These are phyloP conservation scores for Tricladium varicosporioides DNA, from an alignment of 2,329 filamentous ascomycete genomes.

Conservation along the genomic window DNA sequence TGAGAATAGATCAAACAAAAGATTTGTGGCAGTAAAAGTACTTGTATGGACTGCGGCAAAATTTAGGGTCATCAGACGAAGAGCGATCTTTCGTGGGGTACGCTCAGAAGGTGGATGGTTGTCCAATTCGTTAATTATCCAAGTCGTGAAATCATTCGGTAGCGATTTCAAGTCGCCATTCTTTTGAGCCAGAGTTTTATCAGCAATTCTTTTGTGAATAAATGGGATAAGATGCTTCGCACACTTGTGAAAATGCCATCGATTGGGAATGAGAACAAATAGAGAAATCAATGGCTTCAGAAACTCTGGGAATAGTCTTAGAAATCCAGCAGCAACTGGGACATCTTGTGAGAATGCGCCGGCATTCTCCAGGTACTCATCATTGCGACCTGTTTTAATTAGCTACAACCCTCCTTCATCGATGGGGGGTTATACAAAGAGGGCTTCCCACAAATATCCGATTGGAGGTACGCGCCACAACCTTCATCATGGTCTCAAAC, in stretches of 20 bases:
- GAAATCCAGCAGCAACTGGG: slow-evolving; percentile 30
- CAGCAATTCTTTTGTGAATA: slow-evolving; percentile 19
- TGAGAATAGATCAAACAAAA: slow-evolving; percentile 31
- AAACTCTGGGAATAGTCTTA: slow-evolving; percentile 24
- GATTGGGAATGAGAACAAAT: slow-evolving; percentile 31
- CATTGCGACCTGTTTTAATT: slow-evolving; percentile 24
- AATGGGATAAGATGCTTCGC: slow-evolving; percentile 29
- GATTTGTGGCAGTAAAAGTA: slow-evolving; percentile 31
- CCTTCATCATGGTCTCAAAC: slow-evolving; percentile 36
- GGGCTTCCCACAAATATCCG: slow-evolving; percentile 43
- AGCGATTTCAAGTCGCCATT: slow-evolving; percentile 12
- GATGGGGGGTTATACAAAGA: slow-evolving; percentile 32
- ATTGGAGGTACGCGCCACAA: slow-evolving; percentile 41
- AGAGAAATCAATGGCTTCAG: slow-evolving; percentile 29
- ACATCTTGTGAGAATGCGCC: slow-evolving; percentile 33
- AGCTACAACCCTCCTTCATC: neutral
- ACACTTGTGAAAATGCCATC: slow-evolving; percentile 25
- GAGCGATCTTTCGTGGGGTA: slow-evolving; percentile 27
- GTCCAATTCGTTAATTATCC: slow-evolving; percentile 24
- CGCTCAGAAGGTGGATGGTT: slow-evolving; percentile 18
- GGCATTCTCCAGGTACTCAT: slow-evolving; percentile 32
- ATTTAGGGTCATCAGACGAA: slow-evolving; percentile 32
- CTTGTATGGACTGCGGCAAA: slow-evolving; percentile 36
- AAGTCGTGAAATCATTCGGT: slow-evolving; percentile 28
- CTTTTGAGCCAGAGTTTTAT: slow-evolving; percentile 2